These are phyloP conservation scores for Volvariella surrecta DNA, from an alignment of 1,284 basidiomycete species.

Conservation along the genomic window DNA sequence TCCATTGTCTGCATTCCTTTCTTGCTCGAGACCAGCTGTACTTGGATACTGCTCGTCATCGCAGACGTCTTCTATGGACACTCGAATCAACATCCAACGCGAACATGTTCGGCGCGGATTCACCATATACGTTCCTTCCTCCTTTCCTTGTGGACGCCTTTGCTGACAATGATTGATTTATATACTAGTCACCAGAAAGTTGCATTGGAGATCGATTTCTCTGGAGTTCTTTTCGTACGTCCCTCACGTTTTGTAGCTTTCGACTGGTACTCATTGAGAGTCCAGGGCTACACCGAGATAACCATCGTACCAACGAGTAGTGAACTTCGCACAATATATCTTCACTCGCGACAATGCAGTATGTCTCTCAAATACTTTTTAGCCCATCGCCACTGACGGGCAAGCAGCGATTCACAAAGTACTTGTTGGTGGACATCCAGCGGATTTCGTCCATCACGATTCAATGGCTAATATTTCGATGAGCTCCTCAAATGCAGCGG, in stretches of 20 bases:
- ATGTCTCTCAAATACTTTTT: conserved; percentile 23
- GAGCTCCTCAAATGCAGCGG: conserved; percentile 29
- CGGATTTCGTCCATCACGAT: conserved; percentile 73
- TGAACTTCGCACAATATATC: conserved; percentile 72
- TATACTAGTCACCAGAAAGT: conserved; percentile 91
- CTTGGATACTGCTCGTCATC: neutral
- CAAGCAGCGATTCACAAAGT: conserved; percentile 65
- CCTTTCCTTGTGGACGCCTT: conserved; percentile 16
- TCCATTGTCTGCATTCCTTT: conserved; percentile 1
- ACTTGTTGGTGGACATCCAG: conserved; percentile 55
- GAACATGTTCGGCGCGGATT: conserved; percentile 73
- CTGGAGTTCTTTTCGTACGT: conserved; percentile 68
- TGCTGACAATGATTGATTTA: conserved; percentile 44
- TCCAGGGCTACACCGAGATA: conserved; percentile 86
- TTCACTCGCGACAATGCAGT: conserved; percentile 84
- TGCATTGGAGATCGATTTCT: conserved; percentile 83
- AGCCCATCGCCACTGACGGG: conserved; percentile 10
- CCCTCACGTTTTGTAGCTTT: conserved; percentile 10
- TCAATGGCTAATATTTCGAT: conserved; percentile 65
- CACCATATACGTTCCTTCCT: conserved; percentile 67
- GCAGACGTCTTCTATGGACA: conserved; percentile 28
- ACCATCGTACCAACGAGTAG: conserved; percentile 73
- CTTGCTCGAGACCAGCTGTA: neutral
- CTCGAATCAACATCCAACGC: conserved; percentile 51
- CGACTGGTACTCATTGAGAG: conserved; percentile 13